Evolutionary conservation across 768 basidiomycete species (phyloP), one percentile per base, ranked within the genome.

Genomic region (Dacryopinax primogenitus): DNA sequence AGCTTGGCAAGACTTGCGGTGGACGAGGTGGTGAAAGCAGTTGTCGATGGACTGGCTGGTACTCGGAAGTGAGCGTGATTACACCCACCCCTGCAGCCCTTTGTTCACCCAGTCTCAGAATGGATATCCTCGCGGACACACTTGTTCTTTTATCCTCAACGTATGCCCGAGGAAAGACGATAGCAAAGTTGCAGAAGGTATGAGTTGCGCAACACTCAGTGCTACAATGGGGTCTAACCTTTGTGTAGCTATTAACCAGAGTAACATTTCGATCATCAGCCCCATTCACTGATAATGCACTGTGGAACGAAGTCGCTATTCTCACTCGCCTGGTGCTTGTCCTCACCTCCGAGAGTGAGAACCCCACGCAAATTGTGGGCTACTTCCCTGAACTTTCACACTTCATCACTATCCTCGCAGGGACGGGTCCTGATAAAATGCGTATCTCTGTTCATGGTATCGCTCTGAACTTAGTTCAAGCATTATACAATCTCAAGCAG

Each of bases 361-460:
- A 85, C 33, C 77, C 82, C 1, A 79, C 80, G 13, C 84, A 86
- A 67, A 84, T 82, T 63, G 88, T 90, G 69, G 78, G 93, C 30
- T 92, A 85, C 71, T 81, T 92, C 2, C 88, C 93, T 0, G 93
- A 96, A 72, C 78, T 89, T 33, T 78, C 86, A 45, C 90, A 96
- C 73, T 78, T 90, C 37, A 83, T 90, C 67, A 85, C 86, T 3
- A 78, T 94, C n/a, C 78, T 88, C 0, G 83, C 87, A 6, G 88
- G 83, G 11, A 84, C 84, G 35, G 93, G 93, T 12, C 82, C 87
- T 4, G 75, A 84, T 0, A 75, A 85, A 13, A 83, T 92, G 62
- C 84, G 92, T 26, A 87, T 86, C 67, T 86, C 89, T 2, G 83
- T 90, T 39, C 91, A 90, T 71, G 92, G 88, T 9, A 81, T 89